Evolutionary conservation across 2,329 filamentous ascomycete genomes (phyloP).

Genomic region (Lecanicillium sp.): DNA sequence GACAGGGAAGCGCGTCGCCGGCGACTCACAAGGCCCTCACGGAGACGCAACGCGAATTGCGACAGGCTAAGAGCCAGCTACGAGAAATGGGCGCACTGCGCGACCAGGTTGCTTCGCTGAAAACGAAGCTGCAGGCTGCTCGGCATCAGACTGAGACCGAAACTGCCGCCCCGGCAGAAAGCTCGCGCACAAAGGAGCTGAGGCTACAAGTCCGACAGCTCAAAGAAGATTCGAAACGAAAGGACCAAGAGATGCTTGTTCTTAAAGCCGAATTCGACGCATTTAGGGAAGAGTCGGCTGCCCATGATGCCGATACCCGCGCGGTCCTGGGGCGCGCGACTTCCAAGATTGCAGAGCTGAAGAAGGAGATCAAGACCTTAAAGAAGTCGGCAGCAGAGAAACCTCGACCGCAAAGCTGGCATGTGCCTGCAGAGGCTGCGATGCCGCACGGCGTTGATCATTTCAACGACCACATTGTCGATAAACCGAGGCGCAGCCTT

Average conservation of each 20-base stretch:
- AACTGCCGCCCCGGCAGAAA: conserved; percentile 25
- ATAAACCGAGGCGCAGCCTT: conserved; percentile 21
- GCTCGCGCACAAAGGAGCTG: conserved; percentile 30
- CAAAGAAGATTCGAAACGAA: conserved; percentile 39
- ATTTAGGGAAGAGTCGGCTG: conserved; percentile 48
- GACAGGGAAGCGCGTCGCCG: conserved; percentile 39
- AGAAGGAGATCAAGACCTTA: conserved; percentile 44
- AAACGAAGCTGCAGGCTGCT: conserved; percentile 36
- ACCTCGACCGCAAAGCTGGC: conserved; percentile 26
- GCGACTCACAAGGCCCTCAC: conserved; percentile 45
- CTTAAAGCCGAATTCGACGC: conserved; percentile 48
- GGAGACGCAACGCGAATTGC: conserved; percentile 49
- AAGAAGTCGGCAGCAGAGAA: conserved; percentile 25
- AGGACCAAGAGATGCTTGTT: conserved; percentile 43
- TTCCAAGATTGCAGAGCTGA: conserved; percentile 49
- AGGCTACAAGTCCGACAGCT: conserved; percentile 37
- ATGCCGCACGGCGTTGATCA: background rate
- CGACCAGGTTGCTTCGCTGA: conserved; percentile 47
- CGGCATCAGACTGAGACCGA: conserved; percentile 36
- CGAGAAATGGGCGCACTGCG: conserved; percentile 46
- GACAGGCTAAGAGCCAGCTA: conserved; percentile 47
- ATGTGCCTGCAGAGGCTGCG: conserved; percentile 20
- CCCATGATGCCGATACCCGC: conserved; percentile 48
- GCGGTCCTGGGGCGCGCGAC: conserved; percentile 51
- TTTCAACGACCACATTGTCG: background rate